Conservation (phyloP, 768 basidiomycete genomes). For the Leucocoprinus birnbaumii region DNA sequence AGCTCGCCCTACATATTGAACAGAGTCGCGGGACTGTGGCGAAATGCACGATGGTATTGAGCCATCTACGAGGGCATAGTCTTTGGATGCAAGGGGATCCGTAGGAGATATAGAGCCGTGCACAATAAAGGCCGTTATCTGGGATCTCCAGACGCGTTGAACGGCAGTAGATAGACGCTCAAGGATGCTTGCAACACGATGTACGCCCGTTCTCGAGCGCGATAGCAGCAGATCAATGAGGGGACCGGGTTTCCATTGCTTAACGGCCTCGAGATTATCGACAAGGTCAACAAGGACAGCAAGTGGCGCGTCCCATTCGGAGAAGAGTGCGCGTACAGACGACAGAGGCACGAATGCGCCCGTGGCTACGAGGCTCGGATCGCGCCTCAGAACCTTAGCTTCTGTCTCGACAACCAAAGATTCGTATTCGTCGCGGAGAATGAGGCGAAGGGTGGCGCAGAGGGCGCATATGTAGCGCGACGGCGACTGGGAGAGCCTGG, state of each 20-base stretch:
- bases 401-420: constrained; percentile 77
- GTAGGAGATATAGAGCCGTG: constrained; percentile 67
- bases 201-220: constrained; percentile 75
- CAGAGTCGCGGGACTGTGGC: constrained; percentile 70
- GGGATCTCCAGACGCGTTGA: constrained; percentile 79
- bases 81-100: constrained; percentile 66
- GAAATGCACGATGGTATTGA: constrained; percentile 78
- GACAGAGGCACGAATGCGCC: constrained; percentile 86
- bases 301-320: constrained; percentile 87
- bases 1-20: constrained; percentile 84
- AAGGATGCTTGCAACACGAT: constrained; percentile 71
- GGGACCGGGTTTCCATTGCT: constrained; percentile 69
- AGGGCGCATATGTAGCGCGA: constrained; percentile 82
- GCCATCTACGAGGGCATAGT: constrained; percentile 57
- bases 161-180: constrained; percentile 70
- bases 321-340: constrained; percentile 77
- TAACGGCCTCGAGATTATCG: constrained; percentile 52
- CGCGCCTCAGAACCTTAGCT: constrained; percentile 70
- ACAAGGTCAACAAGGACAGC: constrained; percentile 66
- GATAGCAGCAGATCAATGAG: constrained; percentile 77
- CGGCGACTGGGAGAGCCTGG: constrained; percentile 46
- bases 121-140: constrained; percentile 78
- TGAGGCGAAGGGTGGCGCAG: constrained; percentile 67
- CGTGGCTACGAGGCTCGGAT: constrained; percentile 72
- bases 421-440: constrained; percentile 81